Evolutionary conservation across 805 yeast species (phyloP).

Genomic region (Yueomyces sinensis): DNA sequence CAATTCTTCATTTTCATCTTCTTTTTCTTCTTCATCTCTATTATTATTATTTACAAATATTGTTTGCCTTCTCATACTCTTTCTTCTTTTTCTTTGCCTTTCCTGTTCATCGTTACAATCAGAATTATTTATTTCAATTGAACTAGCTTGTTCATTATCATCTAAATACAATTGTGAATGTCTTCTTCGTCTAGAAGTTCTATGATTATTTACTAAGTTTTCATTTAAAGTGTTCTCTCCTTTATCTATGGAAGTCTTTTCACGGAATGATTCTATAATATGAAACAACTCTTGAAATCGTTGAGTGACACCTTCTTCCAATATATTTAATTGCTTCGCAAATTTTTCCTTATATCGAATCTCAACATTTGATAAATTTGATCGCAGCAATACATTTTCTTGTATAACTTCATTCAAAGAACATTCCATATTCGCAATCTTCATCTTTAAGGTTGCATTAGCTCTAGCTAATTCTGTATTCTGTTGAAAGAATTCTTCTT

Average conservation of each 20-base stretch:
- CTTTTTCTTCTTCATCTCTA: no score
- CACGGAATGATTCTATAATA: constrained; percentile 6
- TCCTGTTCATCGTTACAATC: no score
- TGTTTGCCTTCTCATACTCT: constrained; percentile 30
- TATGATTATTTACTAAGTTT: no score
- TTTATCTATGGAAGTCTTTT: no score
- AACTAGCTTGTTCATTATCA: neutral
- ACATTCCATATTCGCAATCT: constrained; percentile 39
- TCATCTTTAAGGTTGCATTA: constrained; percentile 39
- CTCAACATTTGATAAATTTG: constrained; percentile 22
- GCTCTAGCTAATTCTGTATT: constrained; percentile 49
- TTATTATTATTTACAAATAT: no score
- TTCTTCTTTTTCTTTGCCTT: constrained; percentile 23
- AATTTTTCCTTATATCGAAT: constrained; percentile 23
- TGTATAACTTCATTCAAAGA: constrained; percentile 35
- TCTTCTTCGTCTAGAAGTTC: no score
- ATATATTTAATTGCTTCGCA: constrained; percentile 24
- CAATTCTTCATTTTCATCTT: no score
- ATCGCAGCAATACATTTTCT: constrained; percentile 35
- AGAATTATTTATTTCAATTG: no score
- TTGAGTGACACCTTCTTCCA: constrained; percentile 30
- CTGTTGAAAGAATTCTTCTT: constrained; percentile 19
- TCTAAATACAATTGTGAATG: no score
- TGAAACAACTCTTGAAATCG: constrained; percentile 34
- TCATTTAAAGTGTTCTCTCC: no score